Evolutionary conservation across 495 filamentous ascomycete genomes (phyloP).

Genomic region (Penicillium lagena): DNA sequence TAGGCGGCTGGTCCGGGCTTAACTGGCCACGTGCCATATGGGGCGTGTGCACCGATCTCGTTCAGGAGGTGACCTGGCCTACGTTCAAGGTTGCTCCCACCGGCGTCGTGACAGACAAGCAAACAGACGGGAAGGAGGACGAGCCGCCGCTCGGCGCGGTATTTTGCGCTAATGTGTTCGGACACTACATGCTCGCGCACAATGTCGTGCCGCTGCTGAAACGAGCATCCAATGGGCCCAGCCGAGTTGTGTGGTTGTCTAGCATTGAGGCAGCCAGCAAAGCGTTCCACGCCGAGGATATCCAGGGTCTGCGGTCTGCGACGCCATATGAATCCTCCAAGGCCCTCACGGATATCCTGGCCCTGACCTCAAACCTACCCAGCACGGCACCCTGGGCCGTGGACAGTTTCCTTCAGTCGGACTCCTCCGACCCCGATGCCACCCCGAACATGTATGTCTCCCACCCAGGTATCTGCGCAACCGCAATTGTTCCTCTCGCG

Average conservation of each 20-base stretch:
- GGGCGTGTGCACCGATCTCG: slow-evolving; percentile 55
- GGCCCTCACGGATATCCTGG: slow-evolving; percentile 75
- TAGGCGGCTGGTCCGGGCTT: slow-evolving; percentile 79
- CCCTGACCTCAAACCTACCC: slow-evolving; percentile 65
- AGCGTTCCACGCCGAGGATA: slow-evolving; percentile 56
- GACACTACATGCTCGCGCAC: slow-evolving; percentile 87
- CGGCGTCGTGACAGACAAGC: slow-evolving; percentile 46
- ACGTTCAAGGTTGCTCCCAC: slow-evolving; percentile 59
- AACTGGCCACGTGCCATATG: slow-evolving; percentile 60
- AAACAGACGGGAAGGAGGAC: slow-evolving; percentile 21
- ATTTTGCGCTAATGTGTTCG: slow-evolving; percentile 89
- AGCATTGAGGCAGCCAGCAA: slow-evolving; percentile 63
- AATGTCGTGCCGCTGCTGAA: slow-evolving; percentile 67
- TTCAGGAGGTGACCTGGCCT: slow-evolving; percentile 71
- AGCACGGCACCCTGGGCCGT: slow-evolving; percentile 49
- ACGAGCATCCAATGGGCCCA: slow-evolving; percentile 34
- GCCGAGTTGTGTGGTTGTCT: slow-evolving; percentile 78
- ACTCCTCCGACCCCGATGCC: slow-evolving; percentile 6
- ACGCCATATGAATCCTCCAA: slow-evolving; percentile 80
- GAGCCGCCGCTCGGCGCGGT: slow-evolving; percentile 64
- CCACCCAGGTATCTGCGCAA: slow-evolving; percentile 84
- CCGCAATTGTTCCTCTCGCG: slow-evolving; percentile 67
- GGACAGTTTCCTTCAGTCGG: slow-evolving; percentile 40
- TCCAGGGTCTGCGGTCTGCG: slow-evolving; percentile 60
- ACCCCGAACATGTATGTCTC: slow-evolving; percentile 63